A percentile compares a stretch with the other conserved stretches of the same genome.
These are phyloP conservation scores for Pythium utonaiense DNA, from an alignment of 352 stramenopile genomes.

Conservation along the genomic window DNA sequence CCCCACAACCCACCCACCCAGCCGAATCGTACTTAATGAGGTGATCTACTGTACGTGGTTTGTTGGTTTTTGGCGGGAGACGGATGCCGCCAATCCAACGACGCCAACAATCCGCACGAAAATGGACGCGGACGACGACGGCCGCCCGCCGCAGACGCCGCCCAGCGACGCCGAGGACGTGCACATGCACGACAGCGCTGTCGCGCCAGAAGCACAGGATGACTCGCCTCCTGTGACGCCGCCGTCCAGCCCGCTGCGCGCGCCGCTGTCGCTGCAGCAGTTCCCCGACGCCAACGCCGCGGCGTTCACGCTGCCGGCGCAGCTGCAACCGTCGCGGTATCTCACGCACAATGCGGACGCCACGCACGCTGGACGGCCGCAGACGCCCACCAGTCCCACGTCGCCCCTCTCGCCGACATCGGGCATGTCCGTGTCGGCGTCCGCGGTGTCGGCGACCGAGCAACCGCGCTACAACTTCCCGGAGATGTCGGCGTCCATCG, in stretches of 20 bases:
- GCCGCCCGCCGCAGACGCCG: slow-evolving; percentile 15
- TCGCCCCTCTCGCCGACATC: slow-evolving; percentile 70
- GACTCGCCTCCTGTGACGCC: slow-evolving; percentile 53
- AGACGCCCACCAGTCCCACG: slow-evolving; percentile 33
- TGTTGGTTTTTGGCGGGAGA: slow-evolving; percentile 7
- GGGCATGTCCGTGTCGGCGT: slow-evolving; percentile 68
- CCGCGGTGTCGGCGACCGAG: slow-evolving; percentile 75
- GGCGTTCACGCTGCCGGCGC: slow-evolving; percentile 13
- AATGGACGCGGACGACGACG: slow-evolving; percentile 11
- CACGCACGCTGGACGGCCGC: slow-evolving; percentile 15
- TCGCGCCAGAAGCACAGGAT: neutral
- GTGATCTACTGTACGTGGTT: neutral
- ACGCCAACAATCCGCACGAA: neutral
- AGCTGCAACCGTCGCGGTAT: slow-evolving; percentile 28
- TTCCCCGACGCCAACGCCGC: neutral
- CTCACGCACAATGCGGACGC: slow-evolving; percentile 30
- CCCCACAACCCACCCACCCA: too few species aligned
- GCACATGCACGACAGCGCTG: slow-evolving; percentile 5
- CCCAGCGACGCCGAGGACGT: slow-evolving; percentile 12
- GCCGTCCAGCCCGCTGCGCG: slow-evolving; percentile 47
- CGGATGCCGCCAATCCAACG: neutral
- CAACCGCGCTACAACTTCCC: slow-evolving; percentile 65
- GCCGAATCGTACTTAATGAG: neutral
- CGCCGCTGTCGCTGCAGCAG: slow-evolving; percentile 6
- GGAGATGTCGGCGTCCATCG: slow-evolving; percentile 80